Percentiles rank a stretch among this genome's conserved stretches.
Evolutionary conservation across 805 yeast species (phyloP).

Genomic region (Hanseniaspora taiwanica): DNA sequence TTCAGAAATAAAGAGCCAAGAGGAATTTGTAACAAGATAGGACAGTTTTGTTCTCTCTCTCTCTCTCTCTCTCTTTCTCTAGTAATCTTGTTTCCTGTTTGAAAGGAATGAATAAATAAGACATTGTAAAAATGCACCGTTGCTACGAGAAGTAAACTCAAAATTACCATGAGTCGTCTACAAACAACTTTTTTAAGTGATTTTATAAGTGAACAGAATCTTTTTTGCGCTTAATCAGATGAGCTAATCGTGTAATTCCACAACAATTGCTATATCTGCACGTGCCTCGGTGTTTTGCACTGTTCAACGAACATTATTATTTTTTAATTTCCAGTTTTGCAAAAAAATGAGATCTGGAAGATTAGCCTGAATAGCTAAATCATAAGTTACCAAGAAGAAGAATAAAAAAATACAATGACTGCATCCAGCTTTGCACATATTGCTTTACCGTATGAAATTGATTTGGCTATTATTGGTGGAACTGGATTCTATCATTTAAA

Average conservation of each 20-base stretch:
- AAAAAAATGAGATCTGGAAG: too few relatives aligned
- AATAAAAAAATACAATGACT: neutral
- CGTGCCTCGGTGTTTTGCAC: too few relatives aligned
- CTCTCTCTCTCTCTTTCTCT: too few relatives aligned
- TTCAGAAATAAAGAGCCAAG: too few relatives aligned
- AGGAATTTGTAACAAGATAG: too few relatives aligned
- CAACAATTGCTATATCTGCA: too few relatives aligned
- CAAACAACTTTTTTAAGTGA: neutral
- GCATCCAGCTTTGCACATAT: neutral
- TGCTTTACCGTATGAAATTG: constrained; percentile 26
- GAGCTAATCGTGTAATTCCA: neutral
- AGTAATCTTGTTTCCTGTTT: too few relatives aligned
- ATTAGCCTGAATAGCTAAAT: too few relatives aligned
- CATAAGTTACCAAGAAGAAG: neutral
- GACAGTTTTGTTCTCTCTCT: neutral
- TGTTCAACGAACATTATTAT: too few relatives aligned
- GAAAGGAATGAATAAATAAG: too few relatives aligned
- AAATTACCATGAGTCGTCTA: neutral
- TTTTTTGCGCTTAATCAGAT: neutral
- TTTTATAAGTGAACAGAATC: neutral
- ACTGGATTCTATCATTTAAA: constrained; percentile 91
- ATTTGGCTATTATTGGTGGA: constrained; percentile 89
- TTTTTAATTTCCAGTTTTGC: too few relatives aligned
- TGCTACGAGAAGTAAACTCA: neutral
- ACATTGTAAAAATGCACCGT: neutral